Evolutionary conservation across 2,329 filamentous ascomycete species (phyloP), one percentile per base, ranked within the genome.

Genomic region (Iodosphaeria phyllophila): DNA sequence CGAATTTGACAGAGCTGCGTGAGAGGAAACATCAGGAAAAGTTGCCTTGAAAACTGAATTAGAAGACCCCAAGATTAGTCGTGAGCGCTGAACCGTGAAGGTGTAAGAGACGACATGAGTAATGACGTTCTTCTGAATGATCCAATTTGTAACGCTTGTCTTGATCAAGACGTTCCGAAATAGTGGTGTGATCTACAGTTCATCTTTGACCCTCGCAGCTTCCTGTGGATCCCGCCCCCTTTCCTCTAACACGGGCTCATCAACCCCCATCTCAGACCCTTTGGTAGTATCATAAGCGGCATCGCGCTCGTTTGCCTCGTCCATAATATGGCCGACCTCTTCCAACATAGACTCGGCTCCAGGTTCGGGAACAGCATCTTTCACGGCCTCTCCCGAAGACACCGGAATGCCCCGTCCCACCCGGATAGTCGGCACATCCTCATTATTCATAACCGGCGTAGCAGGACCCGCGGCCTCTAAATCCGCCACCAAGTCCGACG

Each of bases 301-400:
- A 10, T 13, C 9, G 20, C 23, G 23, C 35, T 40, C 26, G 13
- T 28, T 24, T 12, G 18, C 13, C 11, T 45, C 42, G 24, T 60
- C 56, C 23, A 71, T 54, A 22, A 68, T 58, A 38, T 54, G 59
- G 18, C 57, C 60, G 12, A 79, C 52, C 32, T 64, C 45, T 18
- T 67, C 62, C 6, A 60, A 41, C 36, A 67, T 39, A 6, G 52
- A 51, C 8, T 56, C 54, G 10, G 37, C 38, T 13, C 20, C 32
- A 1, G 26, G 35, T 16, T 35, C 34, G 9, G 26, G 29, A 9
- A 25, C 35, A 13, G 46, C 33, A 12, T 31, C 33, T 18, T 32
- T 38, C 5, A 34, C 40, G 20, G 36, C 39, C 8, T 41, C 45
- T 12, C n/a, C n/a, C n/a, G n/a, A n/a, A n/a, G n/a, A n/a, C n/a